phyloP scores from a whole-genome alignment of 495 filamentous ascomycete species.

The Neurospora africana region DNA sequence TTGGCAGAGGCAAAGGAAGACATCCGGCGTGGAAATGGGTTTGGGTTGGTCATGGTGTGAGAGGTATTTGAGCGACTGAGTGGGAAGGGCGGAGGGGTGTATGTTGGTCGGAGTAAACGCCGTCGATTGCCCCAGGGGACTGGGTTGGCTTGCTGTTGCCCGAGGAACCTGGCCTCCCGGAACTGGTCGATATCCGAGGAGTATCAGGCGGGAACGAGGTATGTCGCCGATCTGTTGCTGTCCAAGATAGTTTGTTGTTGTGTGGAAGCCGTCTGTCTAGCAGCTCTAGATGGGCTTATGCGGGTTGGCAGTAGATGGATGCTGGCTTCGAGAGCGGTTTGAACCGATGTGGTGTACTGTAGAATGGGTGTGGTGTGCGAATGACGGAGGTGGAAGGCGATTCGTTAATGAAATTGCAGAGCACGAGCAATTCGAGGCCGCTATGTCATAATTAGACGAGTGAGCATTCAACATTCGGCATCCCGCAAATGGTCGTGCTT shows the following conservation, averaged over 20 bases:
- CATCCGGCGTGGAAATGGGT: conserved; percentile 23
- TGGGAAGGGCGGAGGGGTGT: neutral
- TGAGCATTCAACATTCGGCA: neutral
- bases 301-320: neutral
- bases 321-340: neutral
- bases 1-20: conserved; percentile 58
- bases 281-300: neutral
- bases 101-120: neutral
- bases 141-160: neutral
- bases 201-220: neutral
- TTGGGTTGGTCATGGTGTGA: neutral
- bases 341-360: neutral
- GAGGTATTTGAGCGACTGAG: neutral
- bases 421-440: neutral
- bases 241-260: neutral
- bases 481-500: neutral
- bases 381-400: neutral
- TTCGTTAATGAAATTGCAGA: neutral
- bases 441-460: neutral
- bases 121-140: neutral
- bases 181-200: neutral
- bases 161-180: neutral
- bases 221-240: neutral
- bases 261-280: neutral
- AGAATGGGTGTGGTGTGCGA: neutral